These are phyloP conservation scores for Aphanoascus verrucosus DNA, from an alignment of 2,329 filamentous ascomycete species.

Conservation along the genomic window DNA sequence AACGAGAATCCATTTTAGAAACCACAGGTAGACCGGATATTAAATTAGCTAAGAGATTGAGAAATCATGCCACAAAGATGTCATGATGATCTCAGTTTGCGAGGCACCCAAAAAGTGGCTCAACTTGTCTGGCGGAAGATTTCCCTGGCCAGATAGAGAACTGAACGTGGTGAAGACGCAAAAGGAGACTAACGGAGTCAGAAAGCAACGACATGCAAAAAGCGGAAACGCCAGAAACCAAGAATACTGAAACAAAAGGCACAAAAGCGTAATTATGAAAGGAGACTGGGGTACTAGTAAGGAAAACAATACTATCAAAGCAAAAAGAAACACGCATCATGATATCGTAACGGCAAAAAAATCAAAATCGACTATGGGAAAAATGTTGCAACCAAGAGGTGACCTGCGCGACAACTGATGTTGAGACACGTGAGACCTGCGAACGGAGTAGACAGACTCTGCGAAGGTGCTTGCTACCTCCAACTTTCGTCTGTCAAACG, in stretches of 20 bases:
- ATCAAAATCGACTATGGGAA: not conserved
- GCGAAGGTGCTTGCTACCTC: not conserved
- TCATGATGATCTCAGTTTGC: not conserved
- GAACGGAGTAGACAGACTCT: not conserved
- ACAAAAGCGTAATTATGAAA: not conserved
- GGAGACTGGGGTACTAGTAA: not conserved
- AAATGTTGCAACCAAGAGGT: not conserved
- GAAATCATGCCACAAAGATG: not conserved
- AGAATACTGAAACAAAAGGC: not conserved
- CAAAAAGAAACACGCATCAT: not conserved
- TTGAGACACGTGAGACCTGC: not conserved
- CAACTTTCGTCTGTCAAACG: not conserved
- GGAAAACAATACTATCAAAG: not conserved
- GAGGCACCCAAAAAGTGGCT: not conserved
- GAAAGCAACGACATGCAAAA: not conserved
- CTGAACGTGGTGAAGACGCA: not conserved
- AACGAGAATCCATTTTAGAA: not conserved
- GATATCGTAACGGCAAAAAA: slow-evolving; percentile 8
- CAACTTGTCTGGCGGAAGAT: not conserved
- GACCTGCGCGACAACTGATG: not conserved
- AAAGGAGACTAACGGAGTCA: no score
- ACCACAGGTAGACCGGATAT: not conserved
- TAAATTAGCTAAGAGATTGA: not conserved
- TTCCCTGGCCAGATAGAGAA: not conserved
- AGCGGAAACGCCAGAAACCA: not conserved